These are phyloP conservation scores for Phytophthora quininea DNA, from an alignment of 352 stramenopile genomes.

Conservation along the genomic window DNA sequence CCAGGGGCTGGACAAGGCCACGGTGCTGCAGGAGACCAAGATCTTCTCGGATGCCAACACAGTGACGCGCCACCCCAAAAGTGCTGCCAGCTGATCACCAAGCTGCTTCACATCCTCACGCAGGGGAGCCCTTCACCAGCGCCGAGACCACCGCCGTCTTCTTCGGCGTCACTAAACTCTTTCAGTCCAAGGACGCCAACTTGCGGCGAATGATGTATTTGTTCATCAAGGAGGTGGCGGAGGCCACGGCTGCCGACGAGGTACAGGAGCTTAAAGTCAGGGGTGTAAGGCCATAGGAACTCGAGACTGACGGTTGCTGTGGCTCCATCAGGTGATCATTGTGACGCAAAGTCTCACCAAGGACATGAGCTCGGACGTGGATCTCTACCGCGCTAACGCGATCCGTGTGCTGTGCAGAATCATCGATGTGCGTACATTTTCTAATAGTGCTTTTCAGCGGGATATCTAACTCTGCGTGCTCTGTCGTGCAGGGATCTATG, in stretches of 20 bases:
- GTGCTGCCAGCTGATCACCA: conserved; percentile 99
- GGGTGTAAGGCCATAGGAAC: not conserved
- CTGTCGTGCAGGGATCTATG: conserved; percentile 73
- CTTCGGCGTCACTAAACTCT: conserved; percentile 99
- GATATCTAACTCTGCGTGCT: conserved; percentile 9
- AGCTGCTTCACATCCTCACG: conserved; percentile 98
- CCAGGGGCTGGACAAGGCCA: conserved; percentile 95
- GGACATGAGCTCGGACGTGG: conserved; percentile 98
- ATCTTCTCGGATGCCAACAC: conserved; percentile 98
- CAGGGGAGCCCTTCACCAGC: conserved; percentile 97
- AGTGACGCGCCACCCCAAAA: conserved; percentile 97
- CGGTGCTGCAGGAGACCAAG: conserved; percentile 97
- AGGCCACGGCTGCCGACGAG: conserved; percentile 90
- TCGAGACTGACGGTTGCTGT: conserved; percentile 20
- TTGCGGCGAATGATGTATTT: conserved; percentile 99
- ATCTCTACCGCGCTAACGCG: conserved; percentile 98
- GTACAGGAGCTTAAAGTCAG: conserved; percentile 21
- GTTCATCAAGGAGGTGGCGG: conserved; percentile 99
- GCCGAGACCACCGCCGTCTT: conserved; percentile 98
- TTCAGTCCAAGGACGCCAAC: conserved; percentile 98
- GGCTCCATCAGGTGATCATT: conserved; percentile 97
- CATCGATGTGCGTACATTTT: conserved; percentile 77
- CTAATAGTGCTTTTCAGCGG: not conserved
- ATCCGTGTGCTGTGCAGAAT: conserved; percentile 98
- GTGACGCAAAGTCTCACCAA: conserved; percentile 99